Percentiles rank a stretch among this genome's conserved stretches.
phyloP scores from a whole-genome alignment of 148 eudicot genomes.

The Heliosperma pusillum region DNA sequence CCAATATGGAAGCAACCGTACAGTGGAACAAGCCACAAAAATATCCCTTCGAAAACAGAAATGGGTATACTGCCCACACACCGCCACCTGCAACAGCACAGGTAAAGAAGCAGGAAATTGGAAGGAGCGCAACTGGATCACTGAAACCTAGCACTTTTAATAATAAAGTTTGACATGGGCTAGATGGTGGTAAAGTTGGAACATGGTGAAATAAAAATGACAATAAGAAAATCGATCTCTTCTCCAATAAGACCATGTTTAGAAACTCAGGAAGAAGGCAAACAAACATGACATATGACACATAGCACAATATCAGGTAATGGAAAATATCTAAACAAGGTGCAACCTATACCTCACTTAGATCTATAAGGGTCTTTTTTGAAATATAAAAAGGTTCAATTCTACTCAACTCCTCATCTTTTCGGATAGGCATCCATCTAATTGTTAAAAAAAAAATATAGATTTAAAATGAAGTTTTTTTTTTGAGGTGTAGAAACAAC shows the following conservation, averaged over 20 bases:
- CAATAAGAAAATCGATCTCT: background rate
- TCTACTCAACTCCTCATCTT: background rate
- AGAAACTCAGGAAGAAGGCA: background rate
- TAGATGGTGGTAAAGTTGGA: background rate
- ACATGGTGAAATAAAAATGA: background rate
- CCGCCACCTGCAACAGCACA: slow-evolving; percentile 64
- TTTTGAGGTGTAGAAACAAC: no score
- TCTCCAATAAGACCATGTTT: background rate
- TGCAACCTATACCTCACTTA: background rate
- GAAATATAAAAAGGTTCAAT: background rate
- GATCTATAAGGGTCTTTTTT: no score
- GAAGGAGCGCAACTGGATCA: background rate
- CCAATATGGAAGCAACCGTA: slow-evolving; percentile 44
- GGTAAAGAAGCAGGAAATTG: background rate
- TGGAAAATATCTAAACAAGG: background rate
- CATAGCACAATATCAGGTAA: background rate
- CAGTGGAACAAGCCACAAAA: slow-evolving; percentile 51
- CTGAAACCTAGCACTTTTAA: background rate
- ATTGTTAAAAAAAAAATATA: background rate
- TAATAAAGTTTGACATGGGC: background rate
- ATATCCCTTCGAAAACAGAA: slow-evolving; percentile 61
- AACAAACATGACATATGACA: background rate
- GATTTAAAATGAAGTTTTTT: background rate
- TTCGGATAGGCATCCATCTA: background rate
- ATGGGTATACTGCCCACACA: slow-evolving; percentile 83